A percentile compares a stretch with the other conserved stretches of the same genome.
These are phyloP conservation scores for Lasiosphaeria ovina DNA, from an alignment of 495 filamentous ascomycete genomes.

Conservation along the genomic window DNA sequence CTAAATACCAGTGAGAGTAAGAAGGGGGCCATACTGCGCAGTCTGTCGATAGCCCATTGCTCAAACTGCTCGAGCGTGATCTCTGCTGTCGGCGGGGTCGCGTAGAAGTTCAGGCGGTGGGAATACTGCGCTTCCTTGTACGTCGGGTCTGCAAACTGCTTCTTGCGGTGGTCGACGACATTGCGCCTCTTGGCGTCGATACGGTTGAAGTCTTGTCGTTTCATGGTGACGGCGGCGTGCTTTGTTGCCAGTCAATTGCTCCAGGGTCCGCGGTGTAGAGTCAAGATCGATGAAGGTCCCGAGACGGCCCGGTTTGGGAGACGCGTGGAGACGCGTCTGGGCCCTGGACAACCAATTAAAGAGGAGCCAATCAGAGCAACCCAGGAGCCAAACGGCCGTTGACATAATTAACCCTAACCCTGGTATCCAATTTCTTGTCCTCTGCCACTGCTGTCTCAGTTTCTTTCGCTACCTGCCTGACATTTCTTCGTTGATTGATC, in stretches of 20 bases:
- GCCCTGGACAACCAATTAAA: constrained; percentile 13
- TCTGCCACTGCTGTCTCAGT: no score
- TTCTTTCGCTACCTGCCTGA: no score
- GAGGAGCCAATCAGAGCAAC: neutral
- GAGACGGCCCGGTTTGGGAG: neutral
- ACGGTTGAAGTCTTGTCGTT: constrained; percentile 67
- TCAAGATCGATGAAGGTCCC: neutral
- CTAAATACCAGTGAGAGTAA: neutral
- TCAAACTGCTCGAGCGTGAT: constrained; percentile 98
- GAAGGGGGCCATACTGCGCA: constrained; percentile 58
- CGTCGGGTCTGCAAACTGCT: constrained; percentile 72
- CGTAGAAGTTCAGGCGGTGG: constrained; percentile 90
- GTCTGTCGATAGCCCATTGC: constrained; percentile 95
- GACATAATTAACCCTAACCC: constrained; percentile 6
- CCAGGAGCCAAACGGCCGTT: neutral
- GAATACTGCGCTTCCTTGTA: constrained; percentile 76
- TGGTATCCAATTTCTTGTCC: neutral
- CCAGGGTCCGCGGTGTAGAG: neutral
- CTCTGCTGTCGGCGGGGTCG: constrained; percentile 81
- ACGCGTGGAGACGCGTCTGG: constrained; percentile 7
- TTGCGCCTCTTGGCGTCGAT: constrained; percentile 78
- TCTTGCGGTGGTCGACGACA: constrained; percentile 73
- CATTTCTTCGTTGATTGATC: no score
- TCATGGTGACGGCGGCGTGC: constrained; percentile 53
- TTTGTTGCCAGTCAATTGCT: constrained; percentile 2